These are phyloP conservation scores for Pleurotus giganteus DNA, from an alignment of 768 basidiomycete genomes.

Conservation along the genomic window DNA sequence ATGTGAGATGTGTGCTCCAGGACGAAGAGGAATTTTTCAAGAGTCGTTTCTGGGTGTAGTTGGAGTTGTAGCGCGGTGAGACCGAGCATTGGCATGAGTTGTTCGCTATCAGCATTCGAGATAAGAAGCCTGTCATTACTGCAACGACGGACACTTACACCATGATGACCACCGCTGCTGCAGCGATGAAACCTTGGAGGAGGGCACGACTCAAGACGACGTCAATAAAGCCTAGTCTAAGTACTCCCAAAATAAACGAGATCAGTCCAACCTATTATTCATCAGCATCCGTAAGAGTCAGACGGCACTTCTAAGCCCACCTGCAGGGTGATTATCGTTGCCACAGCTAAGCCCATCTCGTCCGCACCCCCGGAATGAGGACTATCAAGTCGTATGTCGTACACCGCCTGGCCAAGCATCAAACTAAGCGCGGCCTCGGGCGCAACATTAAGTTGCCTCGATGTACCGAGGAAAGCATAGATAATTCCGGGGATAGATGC, in stretches of 20 bases:
- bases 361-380: constrained; percentile 45
- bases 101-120: constrained; percentile 48
- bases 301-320: constrained; percentile 28
- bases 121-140: not conserved
- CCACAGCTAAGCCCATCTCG: constrained; percentile 60
- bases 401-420: constrained; percentile 83
- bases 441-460: constrained; percentile 76
- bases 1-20: constrained; percentile 52
- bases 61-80: constrained; percentile 53
- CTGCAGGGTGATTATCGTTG: constrained; percentile 84
- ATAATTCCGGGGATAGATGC: constrained; percentile 85
- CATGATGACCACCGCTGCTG: constrained; percentile 82
- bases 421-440: constrained; percentile 89
- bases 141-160: constrained; percentile 47
- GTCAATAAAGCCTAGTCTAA: constrained; percentile 90
- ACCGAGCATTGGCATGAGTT: constrained; percentile 90
- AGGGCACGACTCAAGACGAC: constrained; percentile 89
- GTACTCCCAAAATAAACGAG: constrained; percentile 81
- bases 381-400: constrained; percentile 56
- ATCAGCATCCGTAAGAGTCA: not conserved
- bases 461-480: constrained; percentile 89
- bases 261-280: constrained; percentile 70
- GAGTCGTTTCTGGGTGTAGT: constrained; percentile 61
- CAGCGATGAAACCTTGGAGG: constrained; percentile 83
- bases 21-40: constrained; percentile 80